Evolutionary conservation across 2,329 filamentous ascomycete genomes (phyloP), one percentile per base, ranked within the genome.

Genomic region (Ophiostoma triangulosporum): DNA sequence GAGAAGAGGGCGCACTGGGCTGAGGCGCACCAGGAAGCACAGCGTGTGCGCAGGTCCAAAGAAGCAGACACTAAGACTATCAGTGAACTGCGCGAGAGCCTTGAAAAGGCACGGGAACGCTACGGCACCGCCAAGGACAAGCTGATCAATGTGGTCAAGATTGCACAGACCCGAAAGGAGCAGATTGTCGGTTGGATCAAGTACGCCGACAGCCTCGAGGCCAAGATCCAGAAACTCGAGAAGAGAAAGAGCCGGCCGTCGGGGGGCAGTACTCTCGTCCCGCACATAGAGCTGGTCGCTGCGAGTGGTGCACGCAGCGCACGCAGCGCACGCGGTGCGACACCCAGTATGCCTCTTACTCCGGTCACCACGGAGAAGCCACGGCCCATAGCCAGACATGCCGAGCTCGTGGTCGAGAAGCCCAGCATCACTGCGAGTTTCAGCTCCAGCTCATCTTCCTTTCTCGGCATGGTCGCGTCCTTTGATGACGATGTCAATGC

Each of bases 171-270:
- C 57, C 68, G 69, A 48, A 71, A 69, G 27, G 64, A 67, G 1
- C 67, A 71, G 24, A 68, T 69, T 4, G 66, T 73, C 6, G 60
- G 62, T 31, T 80, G 76, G 76, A 65, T 67, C 26, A 62, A 65
- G 6, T 71, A 75, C 52, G 70, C 71, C 5, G 68, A 68, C 22
- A 59, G 65, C 12, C 61, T 78, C 17, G 66, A 73, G 51, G 63
- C 63, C 26, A 74, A 68, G 55, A 65, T 78, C 11, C 65, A 66
- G 46, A 64, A 62, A 24, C 64, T 76, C 9, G 70, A 75, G 56
- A 65, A 65, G 31, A 67, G 68, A 53, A 17, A 20, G 33, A 20
- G 26, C 48, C 15, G 32, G 6, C 22, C n/a, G 8, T 5, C 43
- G n/a, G 20, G 38, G 11, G 38, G 4, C 35, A 4, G 29, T 12